phyloP scores from a whole-genome alignment of 2,329 filamentous ascomycete genomes.

The Neofusicoccum umdonicola region DNA sequence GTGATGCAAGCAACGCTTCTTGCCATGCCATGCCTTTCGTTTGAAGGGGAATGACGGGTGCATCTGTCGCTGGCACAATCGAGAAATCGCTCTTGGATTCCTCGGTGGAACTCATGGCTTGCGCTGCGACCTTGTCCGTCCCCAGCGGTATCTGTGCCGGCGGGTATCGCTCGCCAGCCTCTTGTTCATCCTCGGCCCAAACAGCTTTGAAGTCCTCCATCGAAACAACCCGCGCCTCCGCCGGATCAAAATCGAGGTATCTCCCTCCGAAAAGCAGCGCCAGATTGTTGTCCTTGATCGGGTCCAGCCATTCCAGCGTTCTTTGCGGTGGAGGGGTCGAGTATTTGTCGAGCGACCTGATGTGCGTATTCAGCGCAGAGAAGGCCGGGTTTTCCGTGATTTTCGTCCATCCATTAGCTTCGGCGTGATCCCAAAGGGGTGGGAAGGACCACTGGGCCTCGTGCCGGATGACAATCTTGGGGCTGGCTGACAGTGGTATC shows the following conservation, averaged over 20 bases:
- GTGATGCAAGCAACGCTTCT: constrained; percentile 30
- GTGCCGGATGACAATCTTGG: constrained; percentile 53
- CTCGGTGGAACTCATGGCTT: neutral
- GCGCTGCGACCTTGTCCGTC: neutral
- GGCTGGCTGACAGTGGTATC: constrained; percentile 45
- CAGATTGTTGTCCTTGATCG: constrained; percentile 42
- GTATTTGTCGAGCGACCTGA: constrained; percentile 45
- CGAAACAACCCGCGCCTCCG: constrained; percentile 37
- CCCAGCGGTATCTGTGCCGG: constrained; percentile 34
- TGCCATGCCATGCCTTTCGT: constrained; percentile 51
- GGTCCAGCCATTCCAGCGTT: constrained; percentile 43
- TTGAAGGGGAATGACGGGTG: constrained; percentile 40
- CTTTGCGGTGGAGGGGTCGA: constrained; percentile 36
- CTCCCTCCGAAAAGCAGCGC: constrained; percentile 46
- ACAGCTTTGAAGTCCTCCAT: constrained; percentile 42
- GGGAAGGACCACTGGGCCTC: constrained; percentile 52
- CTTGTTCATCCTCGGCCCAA: constrained; percentile 26
- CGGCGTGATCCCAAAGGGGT: constrained; percentile 42
- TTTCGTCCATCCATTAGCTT: constrained; percentile 32
- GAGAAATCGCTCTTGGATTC: neutral
- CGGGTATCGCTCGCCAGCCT: constrained; percentile 16
- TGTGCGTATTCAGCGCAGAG: constrained; percentile 42
- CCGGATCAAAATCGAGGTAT: constrained; percentile 44
- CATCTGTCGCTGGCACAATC: neutral
- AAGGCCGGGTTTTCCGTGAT: constrained; percentile 43